Percentiles rank a stretch among this genome's conserved stretches.
Evolutionary conservation across 1,284 basidiomycete genomes (phyloP).

Genomic region (Hypsizygus ulmarius): DNA sequence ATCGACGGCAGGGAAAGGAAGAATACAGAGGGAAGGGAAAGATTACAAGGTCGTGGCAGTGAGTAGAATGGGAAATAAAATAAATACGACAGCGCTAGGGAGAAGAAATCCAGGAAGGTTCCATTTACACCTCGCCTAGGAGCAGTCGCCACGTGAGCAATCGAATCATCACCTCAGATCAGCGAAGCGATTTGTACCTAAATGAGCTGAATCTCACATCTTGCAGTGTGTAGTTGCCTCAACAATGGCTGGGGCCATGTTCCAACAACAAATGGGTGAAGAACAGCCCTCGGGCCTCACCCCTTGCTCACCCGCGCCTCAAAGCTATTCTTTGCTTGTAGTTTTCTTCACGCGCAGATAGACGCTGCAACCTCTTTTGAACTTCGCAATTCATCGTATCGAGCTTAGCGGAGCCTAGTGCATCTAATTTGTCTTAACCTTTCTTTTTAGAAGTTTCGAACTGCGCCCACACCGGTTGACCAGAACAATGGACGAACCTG

Average conservation of each 20-base stretch:
- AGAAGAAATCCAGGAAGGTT: conserved; percentile 29
- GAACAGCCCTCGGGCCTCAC: background rate
- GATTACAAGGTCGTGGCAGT: conserved; percentile 19
- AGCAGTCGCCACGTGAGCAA: conserved; percentile 29
- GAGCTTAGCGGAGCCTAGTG: conserved; percentile 2
- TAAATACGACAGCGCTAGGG: conserved; percentile 26
- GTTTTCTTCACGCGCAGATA: background rate
- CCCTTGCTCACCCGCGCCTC: too few species aligned
- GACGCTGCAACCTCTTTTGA: background rate
- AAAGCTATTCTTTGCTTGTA: background rate
- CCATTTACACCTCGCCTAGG: conserved; percentile 26
- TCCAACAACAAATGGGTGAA: background rate
- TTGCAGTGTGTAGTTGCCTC: conserved; percentile 4
- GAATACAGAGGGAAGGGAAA: conserved; percentile 10
- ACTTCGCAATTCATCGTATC: background rate
- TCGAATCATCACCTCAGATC: conserved; percentile 19
- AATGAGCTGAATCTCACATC: conserved; percentile 6
- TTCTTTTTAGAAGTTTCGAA: conserved; percentile 21
- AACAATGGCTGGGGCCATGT: conserved; percentile 6
- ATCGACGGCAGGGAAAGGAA: conserved; percentile 16
- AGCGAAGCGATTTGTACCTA: conserved; percentile 2
- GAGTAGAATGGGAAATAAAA: conserved; percentile 24
- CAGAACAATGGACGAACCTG: conserved; percentile 16
- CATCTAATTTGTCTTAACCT: conserved; percentile 8
- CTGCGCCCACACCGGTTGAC: conserved; percentile 20